phyloP scores from a whole-genome alignment of 2,329 filamentous ascomycete species.

The Stachybotrys elegans region DNA sequence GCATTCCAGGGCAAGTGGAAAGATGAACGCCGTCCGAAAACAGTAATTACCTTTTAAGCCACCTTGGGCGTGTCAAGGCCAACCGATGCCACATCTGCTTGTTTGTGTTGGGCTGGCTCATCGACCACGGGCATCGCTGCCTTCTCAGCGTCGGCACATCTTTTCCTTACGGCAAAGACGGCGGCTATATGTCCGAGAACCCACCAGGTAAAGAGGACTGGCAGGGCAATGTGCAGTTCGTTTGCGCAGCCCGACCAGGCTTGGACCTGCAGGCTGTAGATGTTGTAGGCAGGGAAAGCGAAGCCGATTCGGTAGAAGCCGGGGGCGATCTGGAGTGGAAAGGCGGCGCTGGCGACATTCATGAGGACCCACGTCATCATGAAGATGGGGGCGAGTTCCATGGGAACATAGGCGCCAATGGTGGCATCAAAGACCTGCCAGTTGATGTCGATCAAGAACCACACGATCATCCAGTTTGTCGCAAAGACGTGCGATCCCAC shows the following conservation, averaged over 20 bases:
- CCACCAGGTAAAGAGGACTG: conserved; percentile 36
- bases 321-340: conserved; percentile 30
- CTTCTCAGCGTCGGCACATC: conserved; percentile 6
- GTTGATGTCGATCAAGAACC: conserved; percentile 36
- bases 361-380: conserved; percentile 36
- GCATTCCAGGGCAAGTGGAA: too few relatives aligned
- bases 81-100: too few relatives aligned
- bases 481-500: conserved; percentile 25
- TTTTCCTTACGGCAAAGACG: conserved; percentile 18
- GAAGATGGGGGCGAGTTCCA: conserved; percentile 33
- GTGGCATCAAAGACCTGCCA: conserved; percentile 34
- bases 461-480: conserved; percentile 23
- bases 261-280: conserved; percentile 30
- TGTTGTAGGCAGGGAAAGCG: conserved; percentile 26
- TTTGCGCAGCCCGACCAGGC: conserved; percentile 39
- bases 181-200: conserved; percentile 18
- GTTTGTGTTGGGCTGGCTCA: too few relatives aligned
- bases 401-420: conserved; percentile 20
- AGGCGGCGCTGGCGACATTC: conserved; percentile 30
- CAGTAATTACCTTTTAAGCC: too few relatives aligned
- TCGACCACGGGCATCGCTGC: too few relatives aligned
- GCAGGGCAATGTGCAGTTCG: conserved; percentile 30
- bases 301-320: conserved; percentile 35
- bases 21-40: too few relatives aligned
- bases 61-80: too few relatives aligned